These are phyloP conservation scores for Tetradesmus lagerheimii DNA, from an alignment of 139 green algal species.

Conservation along the genomic window DNA sequence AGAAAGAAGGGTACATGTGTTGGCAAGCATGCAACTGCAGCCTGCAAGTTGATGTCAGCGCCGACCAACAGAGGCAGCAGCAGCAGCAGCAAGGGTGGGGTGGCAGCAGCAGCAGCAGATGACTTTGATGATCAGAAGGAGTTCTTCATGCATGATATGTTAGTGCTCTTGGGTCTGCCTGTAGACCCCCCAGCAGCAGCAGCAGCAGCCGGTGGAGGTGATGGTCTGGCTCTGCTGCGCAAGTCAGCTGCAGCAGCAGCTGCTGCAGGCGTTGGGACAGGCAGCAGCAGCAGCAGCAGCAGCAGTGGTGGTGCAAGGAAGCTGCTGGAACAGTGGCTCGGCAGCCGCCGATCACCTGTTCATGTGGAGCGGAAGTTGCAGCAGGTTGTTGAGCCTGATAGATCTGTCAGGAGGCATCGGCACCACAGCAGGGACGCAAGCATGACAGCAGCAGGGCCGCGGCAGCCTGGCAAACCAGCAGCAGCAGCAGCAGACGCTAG, in stretches of 20 bases:
- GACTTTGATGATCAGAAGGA: slow-evolving; percentile 81
- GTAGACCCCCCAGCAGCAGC: slow-evolving; percentile 29
- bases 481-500: background rate
- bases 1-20: slow-evolving; percentile 35
- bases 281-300: background rate
- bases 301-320: slow-evolving; percentile 4
- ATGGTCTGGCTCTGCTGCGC: background rate
- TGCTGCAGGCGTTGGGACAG: background rate
- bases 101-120: background rate
- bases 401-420: background rate
- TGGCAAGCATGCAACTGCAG: slow-evolving; percentile 48
- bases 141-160: slow-evolving; percentile 62
- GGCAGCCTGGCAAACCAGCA: background rate
- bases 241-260: slow-evolving; percentile 32
- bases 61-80: background rate
- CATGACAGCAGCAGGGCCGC: background rate
- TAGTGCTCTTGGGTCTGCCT: slow-evolving; percentile 65
- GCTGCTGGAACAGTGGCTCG: background rate
- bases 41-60: background rate
- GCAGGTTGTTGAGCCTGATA: slow-evolving; percentile 24
- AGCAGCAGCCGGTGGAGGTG: background rate
- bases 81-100: background rate
- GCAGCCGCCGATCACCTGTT: background rate
- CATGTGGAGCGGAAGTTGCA: background rate
- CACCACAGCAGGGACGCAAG: background rate